Percentiles rank a stretch among this genome's conserved stretches.
phyloP scores from a whole-genome alignment of 257 asterid species.

The Solanum rostratum region DNA sequence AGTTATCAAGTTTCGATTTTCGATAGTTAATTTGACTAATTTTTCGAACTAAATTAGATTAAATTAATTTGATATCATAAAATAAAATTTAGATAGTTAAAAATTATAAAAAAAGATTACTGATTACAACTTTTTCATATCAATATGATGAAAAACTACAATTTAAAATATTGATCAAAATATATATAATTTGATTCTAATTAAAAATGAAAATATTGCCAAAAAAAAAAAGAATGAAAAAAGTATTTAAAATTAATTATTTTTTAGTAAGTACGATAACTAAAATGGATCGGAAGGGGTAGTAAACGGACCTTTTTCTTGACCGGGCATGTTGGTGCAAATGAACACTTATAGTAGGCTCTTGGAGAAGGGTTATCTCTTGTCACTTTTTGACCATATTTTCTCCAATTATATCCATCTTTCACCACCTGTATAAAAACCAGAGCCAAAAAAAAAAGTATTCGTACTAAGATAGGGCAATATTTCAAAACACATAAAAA shows the following conservation, averaged over 20 bases:
- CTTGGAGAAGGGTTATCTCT: constrained; percentile 83
- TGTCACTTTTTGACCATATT: constrained; percentile 79
- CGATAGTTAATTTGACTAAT: too few relatives aligned
- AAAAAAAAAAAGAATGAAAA: too few relatives aligned
- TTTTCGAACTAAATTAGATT: too few relatives aligned
- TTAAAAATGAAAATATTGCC: too few relatives aligned
- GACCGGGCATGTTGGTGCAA: constrained; percentile 66
- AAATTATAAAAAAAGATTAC: too few relatives aligned
- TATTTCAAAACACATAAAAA: background rate
- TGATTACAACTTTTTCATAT: too few relatives aligned
- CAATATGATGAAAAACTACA: too few relatives aligned
- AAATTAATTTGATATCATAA: too few relatives aligned
- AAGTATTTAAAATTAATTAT: background rate
- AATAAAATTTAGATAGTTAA: too few relatives aligned
- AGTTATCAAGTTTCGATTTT: too few relatives aligned
- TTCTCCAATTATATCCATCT: constrained; percentile 81
- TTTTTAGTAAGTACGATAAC: background rate
- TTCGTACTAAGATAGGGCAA: background rate
- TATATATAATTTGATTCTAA: too few relatives aligned
- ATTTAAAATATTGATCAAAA: too few relatives aligned
- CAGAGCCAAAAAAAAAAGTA: background rate
- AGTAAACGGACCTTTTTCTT: constrained; percentile 54
- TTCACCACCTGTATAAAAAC: constrained; percentile 33
- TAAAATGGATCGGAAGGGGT: background rate
- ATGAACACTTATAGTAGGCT: constrained; percentile 74